Evolutionary conservation across 345 rosid genomes (phyloP).

Genomic region (Citrus glauca): DNA sequence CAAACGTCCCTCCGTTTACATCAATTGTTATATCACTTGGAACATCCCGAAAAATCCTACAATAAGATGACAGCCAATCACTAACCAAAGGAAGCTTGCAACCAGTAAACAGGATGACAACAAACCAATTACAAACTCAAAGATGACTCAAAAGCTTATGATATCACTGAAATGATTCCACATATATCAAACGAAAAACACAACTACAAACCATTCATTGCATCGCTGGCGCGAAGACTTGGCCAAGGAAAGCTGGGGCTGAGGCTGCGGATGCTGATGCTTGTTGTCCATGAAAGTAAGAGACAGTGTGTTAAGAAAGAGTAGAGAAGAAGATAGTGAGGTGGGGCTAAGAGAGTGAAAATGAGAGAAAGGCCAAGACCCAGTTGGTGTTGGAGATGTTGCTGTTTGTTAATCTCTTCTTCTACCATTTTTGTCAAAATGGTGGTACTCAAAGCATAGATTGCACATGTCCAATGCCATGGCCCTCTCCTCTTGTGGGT

Average conservation of each 20-base stretch:
- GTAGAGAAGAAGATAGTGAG: conserved; percentile 6
- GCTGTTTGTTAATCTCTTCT: conserved; percentile 23
- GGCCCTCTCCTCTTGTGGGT: conserved; percentile 46
- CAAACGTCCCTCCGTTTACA: conserved; percentile 70
- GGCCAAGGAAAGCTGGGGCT: conserved; percentile 59
- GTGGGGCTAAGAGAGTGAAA: conserved; percentile 15
- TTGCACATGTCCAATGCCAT: conserved; percentile 37
- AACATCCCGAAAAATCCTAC: conserved; percentile 91
- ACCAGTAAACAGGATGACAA: too few species aligned
- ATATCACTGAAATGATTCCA: not conserved
- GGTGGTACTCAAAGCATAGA: conserved; percentile 34
- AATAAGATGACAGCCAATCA: conserved; percentile 11
- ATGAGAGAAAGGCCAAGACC: conserved; percentile 21
- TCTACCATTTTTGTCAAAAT: conserved; percentile 39
- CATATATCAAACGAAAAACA: not conserved
- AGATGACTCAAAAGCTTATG: not conserved
- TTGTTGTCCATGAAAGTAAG: conserved; percentile 57
- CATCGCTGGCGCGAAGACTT: conserved; percentile 81
- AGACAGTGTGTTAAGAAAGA: not conserved
- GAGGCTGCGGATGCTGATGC: conserved; percentile 32
- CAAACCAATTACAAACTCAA: not conserved
- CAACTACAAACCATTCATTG: conserved; percentile 73
- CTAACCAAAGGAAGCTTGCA: not conserved
- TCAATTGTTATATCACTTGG: conserved; percentile 89
- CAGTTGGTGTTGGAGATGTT: conserved; percentile 33